Conservation (phyloP, 2,329 filamentous ascomycete genomes). For the Penicillium frequentans region DNA sequence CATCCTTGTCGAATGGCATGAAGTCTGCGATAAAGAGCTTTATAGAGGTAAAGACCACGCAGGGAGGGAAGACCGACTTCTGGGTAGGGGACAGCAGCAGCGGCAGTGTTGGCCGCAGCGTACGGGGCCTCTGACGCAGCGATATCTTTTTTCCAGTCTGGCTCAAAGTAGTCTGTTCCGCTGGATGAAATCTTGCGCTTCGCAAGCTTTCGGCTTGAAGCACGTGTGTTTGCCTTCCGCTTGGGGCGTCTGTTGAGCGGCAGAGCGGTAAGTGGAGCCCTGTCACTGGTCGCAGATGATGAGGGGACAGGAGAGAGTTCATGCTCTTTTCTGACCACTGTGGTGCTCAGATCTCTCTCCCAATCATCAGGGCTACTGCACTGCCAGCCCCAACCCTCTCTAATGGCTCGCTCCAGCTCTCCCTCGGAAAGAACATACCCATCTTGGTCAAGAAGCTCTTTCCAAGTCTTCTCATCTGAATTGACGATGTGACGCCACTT, state of each 20-base stretch:
- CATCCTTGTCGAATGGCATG: slow-evolving; percentile 87
- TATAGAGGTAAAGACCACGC: slow-evolving; percentile 86
- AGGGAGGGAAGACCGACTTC: slow-evolving; percentile 75
- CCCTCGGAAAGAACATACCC: slow-evolving; percentile 76
- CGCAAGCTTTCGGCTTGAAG: slow-evolving; percentile 53
- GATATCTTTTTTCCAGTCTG: slow-evolving; percentile 48
- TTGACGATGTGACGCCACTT: slow-evolving; percentile 90
- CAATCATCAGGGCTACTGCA: slow-evolving; percentile 71
- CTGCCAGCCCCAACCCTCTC: slow-evolving; percentile 97
- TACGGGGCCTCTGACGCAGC: slow-evolving; percentile 74
- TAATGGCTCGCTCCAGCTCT: slow-evolving; percentile 81
- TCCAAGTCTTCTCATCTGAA: slow-evolving; percentile 94
- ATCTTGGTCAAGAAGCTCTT: slow-evolving; percentile 81
- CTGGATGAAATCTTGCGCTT: slow-evolving; percentile 56
- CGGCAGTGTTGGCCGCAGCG: slow-evolving; percentile 80
- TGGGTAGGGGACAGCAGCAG: slow-evolving; percentile 76
- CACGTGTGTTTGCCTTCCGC: slow-evolving; percentile 49
- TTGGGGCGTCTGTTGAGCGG: slow-evolving; percentile 41
- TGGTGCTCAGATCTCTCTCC: slow-evolving; percentile 74
- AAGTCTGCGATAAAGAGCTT: slow-evolving; percentile 91
- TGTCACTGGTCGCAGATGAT: slow-evolving; percentile 26
- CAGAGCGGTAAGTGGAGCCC: slow-evolving; percentile 19
- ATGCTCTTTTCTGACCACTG: slow-evolving; percentile 44
- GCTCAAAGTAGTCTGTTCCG: slow-evolving; percentile 41
- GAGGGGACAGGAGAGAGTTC: slow-evolving; percentile 28